Evolutionary conservation across 345 rosid species (phyloP), one percentile per base, ranked within the genome.

Genomic region (Citrus trifoliata): DNA sequence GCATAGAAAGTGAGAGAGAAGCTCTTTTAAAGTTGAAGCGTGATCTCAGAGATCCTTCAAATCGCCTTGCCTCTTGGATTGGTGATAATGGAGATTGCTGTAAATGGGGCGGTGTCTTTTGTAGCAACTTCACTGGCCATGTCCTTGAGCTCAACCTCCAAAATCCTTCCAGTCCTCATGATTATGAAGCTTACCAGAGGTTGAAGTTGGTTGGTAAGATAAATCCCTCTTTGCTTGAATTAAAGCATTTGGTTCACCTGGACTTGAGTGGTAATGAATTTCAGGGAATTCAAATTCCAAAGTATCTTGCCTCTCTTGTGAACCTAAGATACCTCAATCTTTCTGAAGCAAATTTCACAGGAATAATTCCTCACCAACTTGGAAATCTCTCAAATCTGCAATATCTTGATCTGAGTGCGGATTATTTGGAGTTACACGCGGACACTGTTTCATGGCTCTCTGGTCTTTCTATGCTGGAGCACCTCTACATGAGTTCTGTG

Each of bases 311-410:
- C 69, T 76, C 76, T 7, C 18, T 63, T 70, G 19, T 2, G 27
- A 67, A 10, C 9, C 48, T 75, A 21, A 75, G 71, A 32, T 67
- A 74, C 74, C 83, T 86, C 21, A 71, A 79, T 68, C 81, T 85
- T 35, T 73, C 76, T 8, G 2, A 6, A 8, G 37, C 76, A 24
- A 51, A 74, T n/a, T 87, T 83, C 51, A 51, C 12, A 1, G 87
- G 83, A 37, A 2, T 9, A 73, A 27, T 84, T 73, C 83, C 84
- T 25, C 74, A 56, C 21, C 77, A 79, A 61, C 79, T 84, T 0
- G 86, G 83, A 6, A 82, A 80, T 28, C 86, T 84, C 30, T 67
- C 86, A 3, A 70, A 79, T 62, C 35, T 84, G 18, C 78, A 30
- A 2, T 78, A 16, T 21, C 83, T 80, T 16, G 76, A 76, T 62